Evolutionary conservation across 805 yeast species (phyloP), one percentile per base, ranked within the genome.

Genomic region (Scheffersomyces coipomensis): DNA sequence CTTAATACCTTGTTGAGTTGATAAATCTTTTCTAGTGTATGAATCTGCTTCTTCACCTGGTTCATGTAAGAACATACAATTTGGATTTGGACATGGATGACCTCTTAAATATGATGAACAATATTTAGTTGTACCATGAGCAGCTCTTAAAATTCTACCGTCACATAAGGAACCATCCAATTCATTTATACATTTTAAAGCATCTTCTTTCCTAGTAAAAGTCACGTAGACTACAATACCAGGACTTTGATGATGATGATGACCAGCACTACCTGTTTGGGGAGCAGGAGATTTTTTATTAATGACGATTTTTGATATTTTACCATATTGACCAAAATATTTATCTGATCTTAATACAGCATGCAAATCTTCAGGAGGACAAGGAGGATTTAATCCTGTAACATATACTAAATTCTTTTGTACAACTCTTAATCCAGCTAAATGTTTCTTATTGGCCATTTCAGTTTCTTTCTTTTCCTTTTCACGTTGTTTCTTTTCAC

Each of bases 11-110:
- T 80, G 81, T 58, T 86, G 84, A 3, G 93, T 85, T 4, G 89
- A 81, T 53, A 87, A 71, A 55, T 87, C 95, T 56, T 87, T 89
- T 62, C 97, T 81, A 19, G 96, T 88, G 66, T 87, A 91, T 9
- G 96, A 85, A 55, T 93, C 99, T 2, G 98, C 98, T 62, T 93
- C 99, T 70, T 93, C 99, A 43, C 99, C 99, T 5, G 99, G 99
- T 64, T 93, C 99, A 62, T 93, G 99, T 54, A 93, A 74, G 56
- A 93, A 93, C 99, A 93, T 93, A 75, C 99, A 93, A 57, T 89
- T 88, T 46, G 98, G 98, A 64, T 93, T 93, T 43, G 96, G 99
- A 67, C 99, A 93, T 8, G 93, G 84, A 60, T 88, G 95, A 26
- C 97, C 97, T 51, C 97, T 77, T 47, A 93, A 69, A 58, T 93